Base-by-base conservation (phyloP, 2,329 filamentous ascomycete species). In the Ustulina deusta region DNA sequence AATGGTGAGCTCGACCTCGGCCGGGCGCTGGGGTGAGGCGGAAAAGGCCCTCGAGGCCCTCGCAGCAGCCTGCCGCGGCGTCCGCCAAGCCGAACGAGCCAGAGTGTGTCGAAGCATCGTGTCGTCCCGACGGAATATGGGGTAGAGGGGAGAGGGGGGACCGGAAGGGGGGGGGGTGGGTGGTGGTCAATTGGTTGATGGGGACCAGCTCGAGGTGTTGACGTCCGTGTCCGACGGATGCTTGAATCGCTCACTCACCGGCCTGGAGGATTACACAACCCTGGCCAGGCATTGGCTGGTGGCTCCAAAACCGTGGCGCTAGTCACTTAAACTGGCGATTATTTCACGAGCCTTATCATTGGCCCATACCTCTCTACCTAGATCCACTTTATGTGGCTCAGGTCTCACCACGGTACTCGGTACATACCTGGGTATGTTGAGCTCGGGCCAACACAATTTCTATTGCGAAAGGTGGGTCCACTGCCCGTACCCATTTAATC, bases 1-100 rank as follows among this genome's bases (percentile, higher is more conserved):
- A 86, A 97, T 90, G 79, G 95, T 99, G 82, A 99, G 89, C 88
- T 97, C 94, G 79, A 99, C 94, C 86, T 98, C 94, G 76, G 94
- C 95, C 76, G 88, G 88, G 81, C 93, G 89, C 83, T 87, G 89
- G 78, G 88, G 83, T 74, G 93, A 94, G 77, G 91, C 92, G 83
- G 92, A 88, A 86, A 99, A 97, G 78, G 91, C 85, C 84, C 94
- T 90, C 81, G 89, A 86, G 82, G 88, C 88, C 80, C 82, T 83
- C 80, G 82, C 83, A 78, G 83, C 83, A 78, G 59, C 61, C 15
- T 84, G 85, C 79, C 84, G 85, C 82, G 86, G 83, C 77, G 86
- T 85, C 86, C 88, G 87, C 85, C 87, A 87, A 83, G 88, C 86
- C 85, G 89, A 89, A 83, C 88, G 88, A 83, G 87, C 87, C 80